Conservation (phyloP, 331 rosid species). For the Malus hybrid region DNA sequence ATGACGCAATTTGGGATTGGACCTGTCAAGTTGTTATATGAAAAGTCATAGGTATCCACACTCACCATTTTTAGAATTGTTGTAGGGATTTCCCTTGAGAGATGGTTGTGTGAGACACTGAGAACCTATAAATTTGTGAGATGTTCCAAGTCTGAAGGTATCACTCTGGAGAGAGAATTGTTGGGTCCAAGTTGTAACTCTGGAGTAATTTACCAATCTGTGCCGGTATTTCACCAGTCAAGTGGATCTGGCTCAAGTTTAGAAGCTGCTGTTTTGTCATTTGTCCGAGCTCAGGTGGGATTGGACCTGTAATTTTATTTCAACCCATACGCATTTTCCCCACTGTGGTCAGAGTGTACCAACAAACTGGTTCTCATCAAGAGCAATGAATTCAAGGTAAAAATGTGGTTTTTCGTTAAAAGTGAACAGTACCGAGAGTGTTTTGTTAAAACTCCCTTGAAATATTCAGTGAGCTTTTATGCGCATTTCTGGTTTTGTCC, state of each 20-base stretch:
- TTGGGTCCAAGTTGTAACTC: slow-evolving; percentile 38
- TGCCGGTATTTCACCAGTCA: slow-evolving; percentile 44
- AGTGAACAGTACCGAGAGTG: no score
- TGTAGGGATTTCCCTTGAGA: slow-evolving; percentile 25
- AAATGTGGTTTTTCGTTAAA: no score
- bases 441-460: no score
- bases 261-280: slow-evolving; percentile 16
- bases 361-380: slow-evolving; percentile 11
- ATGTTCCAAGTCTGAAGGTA: slow-evolving; percentile 45
- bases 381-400: no score
- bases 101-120: slow-evolving; percentile 16
- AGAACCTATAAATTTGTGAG: slow-evolving; percentile 34
- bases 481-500: no score
- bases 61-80: slow-evolving; percentile 23
- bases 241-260: slow-evolving; percentile 50
- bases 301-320: slow-evolving; percentile 37
- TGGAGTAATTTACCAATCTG: slow-evolving; percentile 51
- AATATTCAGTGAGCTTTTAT: no score
- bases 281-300: slow-evolving; percentile 16
- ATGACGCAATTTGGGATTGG: slow-evolving; percentile 32
- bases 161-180: slow-evolving; percentile 50
- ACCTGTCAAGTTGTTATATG: slow-evolving; percentile 55
- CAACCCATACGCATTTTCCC: slow-evolving; percentile 27
- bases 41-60: slow-evolving; percentile 45
- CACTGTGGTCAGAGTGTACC: slow-evolving; percentile 12